Evolutionary conservation across 2,329 filamentous ascomycete species (phyloP).

Genomic region (Neocatenulostroma microsporum): DNA sequence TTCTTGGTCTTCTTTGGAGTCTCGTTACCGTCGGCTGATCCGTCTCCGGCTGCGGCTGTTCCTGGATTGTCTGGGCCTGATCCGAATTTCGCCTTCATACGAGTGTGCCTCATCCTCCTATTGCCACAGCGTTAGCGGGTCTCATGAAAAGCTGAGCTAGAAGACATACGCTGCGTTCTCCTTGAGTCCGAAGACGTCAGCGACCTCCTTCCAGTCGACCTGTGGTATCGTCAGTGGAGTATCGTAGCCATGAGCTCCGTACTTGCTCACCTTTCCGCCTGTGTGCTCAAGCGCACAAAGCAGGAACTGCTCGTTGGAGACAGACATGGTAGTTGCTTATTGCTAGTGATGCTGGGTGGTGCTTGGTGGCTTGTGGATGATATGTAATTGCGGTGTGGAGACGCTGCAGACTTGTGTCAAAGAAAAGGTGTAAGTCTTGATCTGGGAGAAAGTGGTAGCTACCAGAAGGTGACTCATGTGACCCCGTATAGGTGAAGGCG

Average conservation of each 20-base stretch:
- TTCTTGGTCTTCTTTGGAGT: no score
- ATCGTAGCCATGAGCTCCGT: not conserved
- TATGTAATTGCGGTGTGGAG: not conserved
- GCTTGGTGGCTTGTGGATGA: not conserved
- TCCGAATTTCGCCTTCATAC: conserved; percentile 12
- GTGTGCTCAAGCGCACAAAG: conserved; percentile 10
- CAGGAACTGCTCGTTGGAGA: conserved; percentile 11
- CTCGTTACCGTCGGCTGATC: conserved; percentile 3
- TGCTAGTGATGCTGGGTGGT: conserved; percentile 2
- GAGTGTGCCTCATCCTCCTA: conserved; percentile 11
- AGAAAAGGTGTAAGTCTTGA: no score
- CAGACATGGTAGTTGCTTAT: conserved; percentile 1
- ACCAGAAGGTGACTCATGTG: no score
- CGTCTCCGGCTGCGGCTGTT: not conserved
- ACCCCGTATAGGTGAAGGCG: no score
- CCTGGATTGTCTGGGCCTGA: not conserved
- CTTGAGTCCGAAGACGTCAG: conserved; percentile 11
- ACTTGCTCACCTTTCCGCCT: conserved; percentile 6
- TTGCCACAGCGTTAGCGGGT: not conserved
- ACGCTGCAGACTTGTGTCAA: not conserved
- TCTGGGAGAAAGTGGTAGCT: no score
- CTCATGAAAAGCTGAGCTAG: not conserved
- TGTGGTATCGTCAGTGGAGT: not conserved
- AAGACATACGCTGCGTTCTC: conserved; percentile 11
- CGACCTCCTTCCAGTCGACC: conserved; percentile 12